phyloP scores from a whole-genome alignment of 345 rosid genomes.

The Garcia nutans region DNA sequence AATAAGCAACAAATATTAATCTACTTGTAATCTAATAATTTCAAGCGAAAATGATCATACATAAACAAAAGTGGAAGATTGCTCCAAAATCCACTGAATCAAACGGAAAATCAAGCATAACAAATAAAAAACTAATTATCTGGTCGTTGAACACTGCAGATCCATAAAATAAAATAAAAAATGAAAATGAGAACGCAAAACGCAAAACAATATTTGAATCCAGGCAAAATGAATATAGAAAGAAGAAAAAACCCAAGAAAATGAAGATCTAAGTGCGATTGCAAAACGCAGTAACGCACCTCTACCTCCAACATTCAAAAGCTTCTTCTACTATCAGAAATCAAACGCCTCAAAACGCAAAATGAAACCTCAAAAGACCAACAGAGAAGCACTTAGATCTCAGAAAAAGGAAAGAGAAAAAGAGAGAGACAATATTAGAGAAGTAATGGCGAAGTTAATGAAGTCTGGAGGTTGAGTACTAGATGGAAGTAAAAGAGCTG shows the following conservation, averaged over 20 bases:
- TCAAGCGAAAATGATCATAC: neutral
- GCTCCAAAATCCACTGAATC: too few relatives aligned
- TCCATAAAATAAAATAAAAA: neutral
- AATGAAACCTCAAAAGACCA: neutral
- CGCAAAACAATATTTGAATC: neutral
- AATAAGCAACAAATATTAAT: neutral
- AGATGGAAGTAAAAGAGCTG: neutral
- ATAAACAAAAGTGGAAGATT: too few relatives aligned
- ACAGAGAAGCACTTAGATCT: slow-evolving; percentile 9
- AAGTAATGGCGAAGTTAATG: slow-evolving; percentile 12
- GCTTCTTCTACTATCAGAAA: neutral
- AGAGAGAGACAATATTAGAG: slow-evolving; percentile 9
- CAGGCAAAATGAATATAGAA: neutral
- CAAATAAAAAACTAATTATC: too few relatives aligned
- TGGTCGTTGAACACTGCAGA: neutral
- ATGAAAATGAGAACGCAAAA: neutral
- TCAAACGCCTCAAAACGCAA: neutral
- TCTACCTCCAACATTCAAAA: slow-evolving; percentile 4
- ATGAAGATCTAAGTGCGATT: neutral
- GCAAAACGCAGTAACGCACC: neutral
- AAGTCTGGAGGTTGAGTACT: neutral
- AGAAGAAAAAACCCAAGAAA: neutral
- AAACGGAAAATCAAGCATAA: too few relatives aligned
- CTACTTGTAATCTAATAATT: neutral
- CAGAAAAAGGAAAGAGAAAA: neutral